A percentile compares a stretch with the other conserved stretches of the same genome.
phyloP scores from a whole-genome alignment of 768 basidiomycete species.

The Leucocoprinus leucothites region DNA sequence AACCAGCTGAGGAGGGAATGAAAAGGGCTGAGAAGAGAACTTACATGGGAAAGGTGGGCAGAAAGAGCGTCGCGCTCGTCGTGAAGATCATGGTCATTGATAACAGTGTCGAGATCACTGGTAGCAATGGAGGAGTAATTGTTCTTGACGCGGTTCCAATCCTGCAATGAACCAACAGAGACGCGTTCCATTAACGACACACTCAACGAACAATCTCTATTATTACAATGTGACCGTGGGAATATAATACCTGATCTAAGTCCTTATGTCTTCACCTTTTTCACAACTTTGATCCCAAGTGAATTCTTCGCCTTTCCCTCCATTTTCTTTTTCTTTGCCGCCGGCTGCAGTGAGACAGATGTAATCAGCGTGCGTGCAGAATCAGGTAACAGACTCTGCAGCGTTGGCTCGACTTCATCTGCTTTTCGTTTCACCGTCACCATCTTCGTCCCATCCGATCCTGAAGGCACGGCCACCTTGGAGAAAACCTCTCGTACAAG shows the following conservation, averaged over 20 bases:
- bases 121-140: conserved; percentile 49
- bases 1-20: conserved; percentile 4
- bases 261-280: conserved; percentile 33
- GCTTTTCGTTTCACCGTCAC: conserved; percentile 65
- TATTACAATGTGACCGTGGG: not conserved
- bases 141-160: conserved; percentile 61
- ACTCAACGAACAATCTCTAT: too few relatives aligned
- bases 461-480: conserved; percentile 39
- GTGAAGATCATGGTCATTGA: conserved; percentile 34
- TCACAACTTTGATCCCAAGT: conserved; percentile 74
- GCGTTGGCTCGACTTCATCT: conserved; percentile 69
- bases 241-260: not conserved
- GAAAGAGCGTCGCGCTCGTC: conserved; percentile 45
- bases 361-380: conserved; percentile 57
- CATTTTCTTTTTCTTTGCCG: conserved; percentile 53
- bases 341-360: conserved; percentile 33
- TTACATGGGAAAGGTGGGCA: conserved; percentile 51
- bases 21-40: conserved; percentile 8
- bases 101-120: conserved; percentile 42
- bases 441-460: conserved; percentile 22
- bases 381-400: conserved; percentile 67
- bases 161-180: conserved; percentile 60
- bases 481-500: conserved; percentile 86
- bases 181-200: conserved; percentile 29
- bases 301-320: conserved; percentile 47